Percentiles rank a stretch among this genome's conserved stretches.
phyloP scores from a whole-genome alignment of 331 rosid genomes.

The Erythrophleum ivorense region DNA sequence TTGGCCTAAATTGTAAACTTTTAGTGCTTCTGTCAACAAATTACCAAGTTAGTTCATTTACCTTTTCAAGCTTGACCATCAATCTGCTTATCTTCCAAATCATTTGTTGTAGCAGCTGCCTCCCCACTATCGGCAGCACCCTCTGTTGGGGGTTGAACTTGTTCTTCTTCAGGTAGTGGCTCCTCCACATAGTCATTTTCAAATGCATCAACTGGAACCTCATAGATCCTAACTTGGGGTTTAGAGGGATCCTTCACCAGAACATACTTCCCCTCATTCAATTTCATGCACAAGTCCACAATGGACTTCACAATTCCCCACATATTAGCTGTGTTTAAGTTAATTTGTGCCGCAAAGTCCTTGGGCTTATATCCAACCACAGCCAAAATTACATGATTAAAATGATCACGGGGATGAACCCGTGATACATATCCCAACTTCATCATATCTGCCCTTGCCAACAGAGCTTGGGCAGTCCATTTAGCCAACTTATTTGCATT shows the following conservation, averaged over 20 bases:
- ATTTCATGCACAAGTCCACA: slow-evolving; percentile 92
- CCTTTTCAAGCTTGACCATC: slow-evolving; percentile 56
- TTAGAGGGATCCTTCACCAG: slow-evolving; percentile 89
- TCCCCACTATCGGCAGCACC: slow-evolving; percentile 54
- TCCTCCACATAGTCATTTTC: slow-evolving; percentile 96
- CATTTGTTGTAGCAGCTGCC: slow-evolving; percentile 49
- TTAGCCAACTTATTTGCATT: slow-evolving; percentile 91
- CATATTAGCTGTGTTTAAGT: slow-evolving; percentile 78
- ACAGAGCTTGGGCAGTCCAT: slow-evolving; percentile 91
- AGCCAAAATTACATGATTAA: slow-evolving; percentile 86
- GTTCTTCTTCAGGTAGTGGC: slow-evolving; percentile 90
- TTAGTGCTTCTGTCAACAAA: not conserved
- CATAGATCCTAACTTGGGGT: slow-evolving; percentile 94
- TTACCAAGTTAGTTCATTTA: not conserved
- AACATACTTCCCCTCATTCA: slow-evolving; percentile 89
- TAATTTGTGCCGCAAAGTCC: slow-evolving; percentile 83
- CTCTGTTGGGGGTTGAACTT: slow-evolving; percentile 82
- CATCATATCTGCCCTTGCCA: slow-evolving; percentile 90
- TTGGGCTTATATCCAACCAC: slow-evolving; percentile 89
- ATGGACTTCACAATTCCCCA: slow-evolving; percentile 96
- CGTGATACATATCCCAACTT: slow-evolving; percentile 89
- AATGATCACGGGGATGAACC: slow-evolving; percentile 94
- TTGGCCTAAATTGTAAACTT: not conserved
- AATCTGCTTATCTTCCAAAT: slow-evolving; percentile 57
- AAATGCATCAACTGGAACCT: slow-evolving; percentile 83